Evolutionary conservation across 2,329 filamentous ascomycete species (phyloP), one percentile per base, ranked within the genome.

Genomic region (Apiospora pterosperma): DNA sequence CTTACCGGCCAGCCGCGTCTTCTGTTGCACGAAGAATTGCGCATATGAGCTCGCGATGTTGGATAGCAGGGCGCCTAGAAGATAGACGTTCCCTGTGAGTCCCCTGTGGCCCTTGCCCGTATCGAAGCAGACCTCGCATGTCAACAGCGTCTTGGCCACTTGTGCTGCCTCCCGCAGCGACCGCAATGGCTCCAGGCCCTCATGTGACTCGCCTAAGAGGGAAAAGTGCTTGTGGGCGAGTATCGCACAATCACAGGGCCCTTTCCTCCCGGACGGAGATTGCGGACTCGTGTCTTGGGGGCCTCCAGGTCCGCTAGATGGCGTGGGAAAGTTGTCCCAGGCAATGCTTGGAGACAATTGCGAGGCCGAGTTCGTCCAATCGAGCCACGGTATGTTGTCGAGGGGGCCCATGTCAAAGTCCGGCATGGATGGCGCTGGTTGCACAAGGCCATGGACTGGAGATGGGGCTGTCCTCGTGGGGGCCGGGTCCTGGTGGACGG

Each of bases 101-200:
- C 48, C 48, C 25, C 48, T 55, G 48, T 55, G 48, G 34, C 48
- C 48, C n/a, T 55, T 55, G 48, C 48, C 48, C 48, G 48, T 55
- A 55, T 55, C 48, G 16, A 55, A 55, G 28, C 48, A 55, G 28
- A 55, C 48, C 6, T 31, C 48, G 28, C 48, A 55, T 34, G 48
- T 55, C 48, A 55, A 34, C 16, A 55, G 48, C 48, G 31, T 55
- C 8, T 55, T 55, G 28, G 48, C 48, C 3, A 55, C 48, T 21
- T 55, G 48, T n/a, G 48, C 48, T 55, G 48, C 48, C 28, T 55
- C 48, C 48, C 48, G 48, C 48, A 55, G 48, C 48, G 48, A 55
- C 6, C 48, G 48, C 34, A 55, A 55, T n/a, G 48, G 48, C 28
- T 21, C 48, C 28, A 55, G 48, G 1, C 48, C 48, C 10, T 55